Conservation (phyloP, 176 grass and related monocot species). For the Cenchrus americanus region DNA sequence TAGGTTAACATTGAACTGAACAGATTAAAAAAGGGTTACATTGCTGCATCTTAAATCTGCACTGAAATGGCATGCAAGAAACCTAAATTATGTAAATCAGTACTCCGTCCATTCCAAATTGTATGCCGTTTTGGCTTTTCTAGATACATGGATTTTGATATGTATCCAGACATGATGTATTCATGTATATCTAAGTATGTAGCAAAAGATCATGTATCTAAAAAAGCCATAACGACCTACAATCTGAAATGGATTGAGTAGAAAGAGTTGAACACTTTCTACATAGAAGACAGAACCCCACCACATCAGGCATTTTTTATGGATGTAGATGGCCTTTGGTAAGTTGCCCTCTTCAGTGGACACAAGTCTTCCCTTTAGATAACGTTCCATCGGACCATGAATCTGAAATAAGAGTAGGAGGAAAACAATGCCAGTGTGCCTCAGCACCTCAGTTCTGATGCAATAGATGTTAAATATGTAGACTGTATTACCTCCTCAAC, state of each 20-base stretch:
- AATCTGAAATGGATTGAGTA: background rate
- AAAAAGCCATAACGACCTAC: no score
- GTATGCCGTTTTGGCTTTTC: no score
- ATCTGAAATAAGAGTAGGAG: slow-evolving; percentile 38
- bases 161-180: no score
- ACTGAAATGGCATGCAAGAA: background rate
- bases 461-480: background rate
- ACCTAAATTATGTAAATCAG: background rate
- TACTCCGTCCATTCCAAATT: no score
- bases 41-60: background rate
- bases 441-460: background rate
- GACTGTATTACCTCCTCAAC: slow-evolving; percentile 35
- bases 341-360: slow-evolving; percentile 20
- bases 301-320: slow-evolving; percentile 66
- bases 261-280: background rate
- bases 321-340: slow-evolving; percentile 53
- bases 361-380: slow-evolving; percentile 48
- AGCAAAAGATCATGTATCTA: no score
- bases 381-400: slow-evolving; percentile 61
- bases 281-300: slow-evolving; percentile 38
- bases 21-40: background rate
- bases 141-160: no score
- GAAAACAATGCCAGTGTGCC: slow-evolving; percentile 18
- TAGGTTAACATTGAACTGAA: slow-evolving; percentile 11
- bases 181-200: no score